phyloP scores from a whole-genome alignment of 2,329 filamentous ascomycete genomes.

The Monosporascus sp. region DNA sequence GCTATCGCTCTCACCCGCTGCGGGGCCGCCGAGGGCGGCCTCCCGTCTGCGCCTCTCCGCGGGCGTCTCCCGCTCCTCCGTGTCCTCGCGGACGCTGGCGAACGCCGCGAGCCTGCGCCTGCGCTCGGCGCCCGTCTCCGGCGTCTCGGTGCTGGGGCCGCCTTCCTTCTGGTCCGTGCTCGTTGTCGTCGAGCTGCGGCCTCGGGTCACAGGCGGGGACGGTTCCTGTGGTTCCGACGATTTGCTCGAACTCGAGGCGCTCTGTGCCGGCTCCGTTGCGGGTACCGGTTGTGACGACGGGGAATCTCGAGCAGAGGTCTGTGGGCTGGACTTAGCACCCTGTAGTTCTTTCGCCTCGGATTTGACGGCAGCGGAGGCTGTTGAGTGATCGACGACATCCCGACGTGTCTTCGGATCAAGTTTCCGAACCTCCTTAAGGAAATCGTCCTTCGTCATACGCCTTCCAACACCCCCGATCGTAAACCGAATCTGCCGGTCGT shows the following conservation, averaged over 20 bases:
- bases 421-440: constrained; percentile 67
- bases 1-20: constrained; percentile 42
- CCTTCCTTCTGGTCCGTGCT: constrained; percentile 6
- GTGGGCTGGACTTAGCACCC: not conserved
- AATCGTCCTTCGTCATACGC: constrained; percentile 76
- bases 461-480: constrained; percentile 68
- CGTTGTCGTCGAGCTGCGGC: constrained; percentile 14
- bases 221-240: constrained; percentile 10
- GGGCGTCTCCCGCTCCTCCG: constrained; percentile 58
- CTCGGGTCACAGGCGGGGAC: constrained; percentile 5
- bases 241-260: constrained; percentile 10
- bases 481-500: constrained; percentile 70
- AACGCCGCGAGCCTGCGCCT: constrained; percentile 57
- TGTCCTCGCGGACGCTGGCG: constrained; percentile 37
- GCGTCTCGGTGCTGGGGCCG: constrained; percentile 32
- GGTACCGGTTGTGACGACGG: constrained; percentile 15
- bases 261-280: constrained; percentile 23
- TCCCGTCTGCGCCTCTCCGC: constrained; percentile 70
- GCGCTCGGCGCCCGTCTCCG: constrained; percentile 66
- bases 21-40: constrained; percentile 54
- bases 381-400: constrained; percentile 48
- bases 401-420: constrained; percentile 61
- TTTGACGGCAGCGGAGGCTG: constrained; percentile 44
- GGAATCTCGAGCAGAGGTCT: constrained; percentile 25
- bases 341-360: constrained; percentile 35